A percentile compares a stretch with the other conserved stretches of the same genome.
phyloP scores from a whole-genome alignment of 805 yeast species.

The Nakazawaea pomicola region DNA sequence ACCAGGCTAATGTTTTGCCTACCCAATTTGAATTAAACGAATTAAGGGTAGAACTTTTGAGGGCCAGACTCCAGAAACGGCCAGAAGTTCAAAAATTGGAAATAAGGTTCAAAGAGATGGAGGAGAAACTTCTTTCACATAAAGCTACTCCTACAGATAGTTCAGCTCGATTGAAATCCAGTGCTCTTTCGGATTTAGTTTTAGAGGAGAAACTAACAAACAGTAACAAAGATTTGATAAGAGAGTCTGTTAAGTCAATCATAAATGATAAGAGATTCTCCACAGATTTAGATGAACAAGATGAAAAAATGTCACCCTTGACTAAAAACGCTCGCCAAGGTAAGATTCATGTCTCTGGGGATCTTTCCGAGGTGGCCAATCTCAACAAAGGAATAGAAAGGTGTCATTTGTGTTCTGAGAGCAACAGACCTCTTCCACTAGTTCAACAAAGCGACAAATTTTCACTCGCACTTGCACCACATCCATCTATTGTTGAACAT shows the following conservation, averaged over 20 bases:
- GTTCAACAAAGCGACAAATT: constrained; percentile 28
- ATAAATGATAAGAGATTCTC: constrained; percentile 31
- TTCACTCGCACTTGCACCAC: constrained; percentile 34
- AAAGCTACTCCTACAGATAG: not conserved
- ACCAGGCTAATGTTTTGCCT: not conserved
- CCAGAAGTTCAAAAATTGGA: constrained; percentile 22
- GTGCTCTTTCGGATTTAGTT: constrained; percentile 23
- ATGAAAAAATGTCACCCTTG: constrained; percentile 33
- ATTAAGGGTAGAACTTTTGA: constrained; percentile 27
- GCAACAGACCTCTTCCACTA: constrained; percentile 23
- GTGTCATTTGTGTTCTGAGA: constrained; percentile 33
- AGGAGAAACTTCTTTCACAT: constrained; percentile 4
- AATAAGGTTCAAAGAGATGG: constrained; percentile 18
- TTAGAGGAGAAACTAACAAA: constrained; percentile 26
- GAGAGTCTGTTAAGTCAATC: constrained; percentile 28
- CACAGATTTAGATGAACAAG: constrained; percentile 37
- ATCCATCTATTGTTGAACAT: constrained; percentile 31
- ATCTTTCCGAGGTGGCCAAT: constrained; percentile 21
- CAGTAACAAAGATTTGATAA: constrained; percentile 14
- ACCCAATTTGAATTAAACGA: constrained; percentile 21
- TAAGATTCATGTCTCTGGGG: constrained; percentile 24
- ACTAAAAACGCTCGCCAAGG: constrained; percentile 26
- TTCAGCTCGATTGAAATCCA: not conserved
- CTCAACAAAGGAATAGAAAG: constrained; percentile 26
- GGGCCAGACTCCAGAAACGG: constrained; percentile 26